Base-by-base conservation (phyloP, 2,329 filamentous ascomycete species). In the Nothophoma quercina region DNA sequence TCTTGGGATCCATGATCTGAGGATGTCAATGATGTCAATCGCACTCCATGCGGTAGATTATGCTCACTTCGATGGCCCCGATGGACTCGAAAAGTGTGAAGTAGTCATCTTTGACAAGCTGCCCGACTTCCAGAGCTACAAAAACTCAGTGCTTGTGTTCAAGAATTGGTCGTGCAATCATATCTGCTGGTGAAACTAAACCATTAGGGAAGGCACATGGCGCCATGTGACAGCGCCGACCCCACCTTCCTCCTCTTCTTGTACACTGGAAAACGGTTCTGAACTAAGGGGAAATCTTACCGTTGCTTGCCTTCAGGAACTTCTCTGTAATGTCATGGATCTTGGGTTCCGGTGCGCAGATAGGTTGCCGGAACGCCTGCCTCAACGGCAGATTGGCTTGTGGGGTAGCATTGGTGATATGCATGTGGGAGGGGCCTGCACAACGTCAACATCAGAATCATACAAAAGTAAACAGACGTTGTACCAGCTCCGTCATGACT, bases 1-100 rank as follows among this genome's bases (percentile, higher is more conserved):
- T 99, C 77, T 98, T 99, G 1, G 90, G 88, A 69, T 99, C 95
- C 91, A 97, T 97, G 65, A 99, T 96, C 95, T 99, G 28, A 13
- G 26, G 6, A 10, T 5, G 28, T 68, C 32, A 44, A 21, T 32
- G 16, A 8, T 9, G 33, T 30, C 39, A 49, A 29, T 5, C 6
- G n/a, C 13, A 3, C 9, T 29, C 1, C 16, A 22, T 21, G 16
- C 16, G 7, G 18, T 9, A 8, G 29, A 40, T 15, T 1, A 18
- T 26, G 21, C 35, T 26, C 72, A 81, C 79, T 83, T 95, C 90
- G 18, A 95, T 81, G 63, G 90, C 90, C 57, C 91, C 90, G 63
- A 99, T 95, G 40, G 93, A 89, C 77, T 98, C 95, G 64, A 96
- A 97, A 4, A 99, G 82, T 1, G 92, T 96, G 69, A 99, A 98